Conservation (phyloP, 441 rosid genomes). For the Eutrema salsugineum region DNA sequence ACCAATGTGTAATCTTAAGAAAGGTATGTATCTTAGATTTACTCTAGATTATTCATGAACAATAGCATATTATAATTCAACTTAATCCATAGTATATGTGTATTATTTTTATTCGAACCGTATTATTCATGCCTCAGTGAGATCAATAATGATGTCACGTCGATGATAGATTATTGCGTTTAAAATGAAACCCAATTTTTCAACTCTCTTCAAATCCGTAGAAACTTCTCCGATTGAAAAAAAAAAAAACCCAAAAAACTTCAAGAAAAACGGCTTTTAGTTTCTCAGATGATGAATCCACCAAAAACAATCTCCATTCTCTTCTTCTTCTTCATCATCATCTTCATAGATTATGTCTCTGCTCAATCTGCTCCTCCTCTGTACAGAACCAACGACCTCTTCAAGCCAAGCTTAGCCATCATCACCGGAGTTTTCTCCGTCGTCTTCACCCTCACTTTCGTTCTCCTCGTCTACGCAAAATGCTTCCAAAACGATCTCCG, state of each 20-base stretch:
- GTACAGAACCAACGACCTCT: conserved; percentile 25
- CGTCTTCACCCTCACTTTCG: conserved; percentile 53
- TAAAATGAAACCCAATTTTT: not conserved
- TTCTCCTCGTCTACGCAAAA: conserved; percentile 59
- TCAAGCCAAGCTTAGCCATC: conserved; percentile 68
- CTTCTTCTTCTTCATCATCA: conserved; percentile 13
- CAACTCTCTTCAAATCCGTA: conserved; percentile 15
- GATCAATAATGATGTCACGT: conserved; percentile 14
- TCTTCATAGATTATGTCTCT: conserved; percentile 25
- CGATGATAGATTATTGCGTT: not conserved
- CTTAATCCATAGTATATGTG: not conserved
- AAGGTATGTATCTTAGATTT: not conserved
- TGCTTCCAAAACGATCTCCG: conserved; percentile 44
- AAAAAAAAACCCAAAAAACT: not conserved
- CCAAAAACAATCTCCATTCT: conserved; percentile 6
- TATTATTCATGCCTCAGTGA: conserved; percentile 11
- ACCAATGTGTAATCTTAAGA: not conserved
- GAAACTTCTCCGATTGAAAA: not conserved
- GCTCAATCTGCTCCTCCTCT: conserved; percentile 36
- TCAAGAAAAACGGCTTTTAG: not conserved
- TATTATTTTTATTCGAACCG: not conserved
- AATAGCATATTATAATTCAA: not conserved
- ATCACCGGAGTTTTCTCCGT: conserved; percentile 63
- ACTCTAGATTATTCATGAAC: no score
- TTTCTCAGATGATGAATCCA: conserved; percentile 36